Base-by-base conservation (phyloP, 2,329 filamentous ascomycete genomes). In the Atkinsonella hypoxylon region DNA sequence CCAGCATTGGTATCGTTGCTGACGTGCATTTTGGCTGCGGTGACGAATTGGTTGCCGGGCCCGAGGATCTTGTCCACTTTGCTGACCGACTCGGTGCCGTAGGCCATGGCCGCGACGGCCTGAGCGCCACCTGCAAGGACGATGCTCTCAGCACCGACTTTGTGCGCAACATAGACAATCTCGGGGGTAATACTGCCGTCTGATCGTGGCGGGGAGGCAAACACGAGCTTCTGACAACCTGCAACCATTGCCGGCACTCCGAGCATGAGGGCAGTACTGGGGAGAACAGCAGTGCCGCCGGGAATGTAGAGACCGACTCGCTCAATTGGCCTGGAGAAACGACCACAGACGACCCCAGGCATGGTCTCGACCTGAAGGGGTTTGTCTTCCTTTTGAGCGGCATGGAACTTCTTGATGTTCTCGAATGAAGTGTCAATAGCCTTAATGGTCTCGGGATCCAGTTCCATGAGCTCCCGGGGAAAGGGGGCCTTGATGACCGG, bases 41-140 rank as follows among this genome's bases (percentile, higher is more conserved):
- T 98, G 40, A 98, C 93, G 64, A 97, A 98, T 68, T 97, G 93
- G 70, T 98, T 98, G 36, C 93, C 93, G 2, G 93, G 93, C 0
- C 93, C 93, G 12, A 97, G 81, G 59, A 98, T 96, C 79, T 98
- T 98, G 76, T 98, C 93, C 8, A 98, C 93, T 73, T 98, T 98
- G 67, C 76, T 87, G 47, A 98, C 82, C 59, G 83, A 91, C 69
- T 96, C 86, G 0, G 93, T 98, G 45, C 93, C 93, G 70, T 98
- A 98, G 2, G 93, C 93, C 84, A 98, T 86, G 45, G 93, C 93
- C 18, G 91, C 93, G 38, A 98, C 83, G 42, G 93, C 93, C 71
- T 98, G 93, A 0, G 91, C 93, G 55, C 93, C 93, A 54, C 93
- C 93, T 11, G 93, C 93, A 26, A 98, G 79, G 5, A 98, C 91